phyloP scores from a whole-genome alignment of 345 rosid species.

The Euphorbia peplus region DNA sequence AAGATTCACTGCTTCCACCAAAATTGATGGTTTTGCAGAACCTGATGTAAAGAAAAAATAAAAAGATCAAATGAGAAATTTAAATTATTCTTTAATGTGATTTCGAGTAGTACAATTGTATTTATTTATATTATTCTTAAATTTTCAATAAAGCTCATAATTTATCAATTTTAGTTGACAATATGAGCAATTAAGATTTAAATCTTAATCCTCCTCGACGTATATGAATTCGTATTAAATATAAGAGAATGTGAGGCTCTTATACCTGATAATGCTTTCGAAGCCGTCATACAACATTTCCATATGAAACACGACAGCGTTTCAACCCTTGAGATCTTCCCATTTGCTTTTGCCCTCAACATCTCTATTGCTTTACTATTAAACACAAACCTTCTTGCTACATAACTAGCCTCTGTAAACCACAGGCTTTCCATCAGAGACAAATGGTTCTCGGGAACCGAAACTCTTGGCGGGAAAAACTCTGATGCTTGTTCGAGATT shows the following conservation, averaged over 20 bases:
- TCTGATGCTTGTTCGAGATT: neutral
- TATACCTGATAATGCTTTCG: neutral
- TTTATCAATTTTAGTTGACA: no score
- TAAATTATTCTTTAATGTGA: no score
- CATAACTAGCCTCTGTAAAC: slow-evolving; percentile 9
- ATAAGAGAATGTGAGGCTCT: no score
- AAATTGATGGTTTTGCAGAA: slow-evolving; percentile 3
- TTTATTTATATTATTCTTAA: no score
- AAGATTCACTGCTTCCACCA: slow-evolving; percentile 17
- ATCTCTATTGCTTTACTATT: neutral
- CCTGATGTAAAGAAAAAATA: no score
- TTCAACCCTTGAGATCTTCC: neutral
- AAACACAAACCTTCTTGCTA: slow-evolving; percentile 14
- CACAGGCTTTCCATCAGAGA: slow-evolving; percentile 19
- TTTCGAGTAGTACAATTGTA: no score
- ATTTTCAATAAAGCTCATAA: no score
- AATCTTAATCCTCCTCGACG: no score
- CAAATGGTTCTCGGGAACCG: slow-evolving; percentile 6
- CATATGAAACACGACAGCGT: slow-evolving; percentile 15
- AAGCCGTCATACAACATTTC: slow-evolving; percentile 13
- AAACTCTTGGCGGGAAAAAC: slow-evolving; percentile 14
- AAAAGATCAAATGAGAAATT: no score
- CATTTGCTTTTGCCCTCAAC: neutral
- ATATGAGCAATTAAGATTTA: no score
- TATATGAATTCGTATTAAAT: no score